Evolutionary conservation across 1,284 basidiomycete species (phyloP).

Genomic region (Agroathelia rolfsii): DNA sequence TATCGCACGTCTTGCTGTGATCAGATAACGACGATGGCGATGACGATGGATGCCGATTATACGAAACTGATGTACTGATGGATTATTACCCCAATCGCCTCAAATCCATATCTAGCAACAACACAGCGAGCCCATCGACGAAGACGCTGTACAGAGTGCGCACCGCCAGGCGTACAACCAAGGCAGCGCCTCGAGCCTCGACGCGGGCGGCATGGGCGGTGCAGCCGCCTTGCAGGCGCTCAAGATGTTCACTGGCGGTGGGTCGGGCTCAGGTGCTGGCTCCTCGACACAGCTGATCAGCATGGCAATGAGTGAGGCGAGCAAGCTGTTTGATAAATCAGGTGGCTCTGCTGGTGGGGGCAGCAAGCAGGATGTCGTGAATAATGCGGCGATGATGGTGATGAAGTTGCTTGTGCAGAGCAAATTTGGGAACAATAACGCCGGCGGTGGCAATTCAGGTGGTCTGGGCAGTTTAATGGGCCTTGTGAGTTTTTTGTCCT

Average conservation of each 20-base stretch:
- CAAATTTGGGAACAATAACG: constrained; percentile 37
- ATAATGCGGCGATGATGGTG: constrained; percentile 73
- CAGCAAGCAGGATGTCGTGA: constrained; percentile 75
- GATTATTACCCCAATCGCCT: too few relatives aligned
- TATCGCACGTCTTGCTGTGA: constrained; percentile 1
- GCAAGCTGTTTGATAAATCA: constrained; percentile 62
- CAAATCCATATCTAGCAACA: constrained; percentile 28
- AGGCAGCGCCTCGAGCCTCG: constrained; percentile 37
- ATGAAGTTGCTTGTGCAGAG: constrained; percentile 72
- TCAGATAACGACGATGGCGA: too few relatives aligned
- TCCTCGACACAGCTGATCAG: constrained; percentile 60
- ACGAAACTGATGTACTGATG: too few relatives aligned
- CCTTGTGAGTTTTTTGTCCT: constrained; percentile 47
- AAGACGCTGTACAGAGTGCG: constrained; percentile 50
- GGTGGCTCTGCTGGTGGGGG: constrained; percentile 57
- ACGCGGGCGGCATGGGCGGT: constrained; percentile 53
- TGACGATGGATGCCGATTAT: too few relatives aligned
- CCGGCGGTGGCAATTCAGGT: constrained; percentile 56
- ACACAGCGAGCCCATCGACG: constrained; percentile 51
- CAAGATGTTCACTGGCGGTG: constrained; percentile 53
- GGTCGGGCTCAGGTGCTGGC: constrained; percentile 23
- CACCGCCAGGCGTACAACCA: constrained; percentile 54
- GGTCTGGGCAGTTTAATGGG: constrained; percentile 48
- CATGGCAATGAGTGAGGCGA: constrained; percentile 74
- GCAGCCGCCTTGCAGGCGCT: constrained; percentile 67